Evolutionary conservation across 768 basidiomycete species (phyloP).

Genomic region (Nidularia pulvinata): DNA sequence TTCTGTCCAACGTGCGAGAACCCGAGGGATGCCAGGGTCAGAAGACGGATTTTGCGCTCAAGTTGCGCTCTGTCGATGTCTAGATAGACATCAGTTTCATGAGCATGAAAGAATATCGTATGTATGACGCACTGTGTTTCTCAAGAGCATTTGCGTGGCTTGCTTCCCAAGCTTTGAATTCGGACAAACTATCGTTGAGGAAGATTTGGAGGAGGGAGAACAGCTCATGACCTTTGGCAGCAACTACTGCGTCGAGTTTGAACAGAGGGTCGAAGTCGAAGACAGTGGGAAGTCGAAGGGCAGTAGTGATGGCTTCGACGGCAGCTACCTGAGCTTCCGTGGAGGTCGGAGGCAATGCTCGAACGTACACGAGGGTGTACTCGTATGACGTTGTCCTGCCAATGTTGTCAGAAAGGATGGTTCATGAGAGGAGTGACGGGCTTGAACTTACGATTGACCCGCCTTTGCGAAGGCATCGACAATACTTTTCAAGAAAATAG

Average conservation of each 20-base stretch:
- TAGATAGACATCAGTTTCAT: conserved; percentile 16
- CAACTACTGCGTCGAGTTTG: conserved; percentile 71
- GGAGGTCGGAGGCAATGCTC: conserved; percentile 56
- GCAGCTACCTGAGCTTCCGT: conserved; percentile 52
- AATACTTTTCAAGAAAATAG: conserved; percentile 63
- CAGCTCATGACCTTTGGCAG: conserved; percentile 66
- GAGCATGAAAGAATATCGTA: background rate
- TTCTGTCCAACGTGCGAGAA: conserved; percentile 75
- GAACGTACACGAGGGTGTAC: conserved; percentile 62
- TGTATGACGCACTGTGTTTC: conserved; percentile 50
- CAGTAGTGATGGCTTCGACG: conserved; percentile 58
- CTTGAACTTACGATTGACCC: conserved; percentile 53
- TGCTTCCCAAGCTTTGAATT: conserved; percentile 62
- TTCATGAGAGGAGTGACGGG: conserved; percentile 1
- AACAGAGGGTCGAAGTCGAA: conserved; percentile 86
- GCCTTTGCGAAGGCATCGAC: conserved; percentile 57
- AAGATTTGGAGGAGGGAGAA: conserved; percentile 80
- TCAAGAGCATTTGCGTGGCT: conserved; percentile 47
- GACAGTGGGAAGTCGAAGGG: conserved; percentile 61
- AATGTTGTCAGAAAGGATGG: background rate
- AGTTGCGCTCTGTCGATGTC: conserved; percentile 59
- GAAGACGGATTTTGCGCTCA: conserved; percentile 78
- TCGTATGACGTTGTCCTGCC: conserved; percentile 61
- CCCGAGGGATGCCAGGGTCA: conserved; percentile 77
- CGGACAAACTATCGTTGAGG: conserved; percentile 58